These are phyloP conservation scores for Suillus cothurnatus DNA, from an alignment of 768 basidiomycete genomes.

Conservation along the genomic window DNA sequence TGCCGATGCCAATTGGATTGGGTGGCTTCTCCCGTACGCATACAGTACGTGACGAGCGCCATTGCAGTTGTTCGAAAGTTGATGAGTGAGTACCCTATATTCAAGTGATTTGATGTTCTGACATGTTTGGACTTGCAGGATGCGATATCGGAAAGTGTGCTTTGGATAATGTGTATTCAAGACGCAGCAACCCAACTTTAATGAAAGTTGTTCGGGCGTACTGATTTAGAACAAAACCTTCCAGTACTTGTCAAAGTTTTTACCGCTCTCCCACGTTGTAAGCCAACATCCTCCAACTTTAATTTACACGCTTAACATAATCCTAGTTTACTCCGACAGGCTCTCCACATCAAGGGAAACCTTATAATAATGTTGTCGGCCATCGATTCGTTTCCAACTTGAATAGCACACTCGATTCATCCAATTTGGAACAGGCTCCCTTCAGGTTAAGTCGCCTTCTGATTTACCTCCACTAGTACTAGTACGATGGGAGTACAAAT, in stretches of 20 bases:
- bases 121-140: neutral
- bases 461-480: neutral
- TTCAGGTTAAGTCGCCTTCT: neutral
- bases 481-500: neutral
- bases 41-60: neutral
- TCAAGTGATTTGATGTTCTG: neutral
- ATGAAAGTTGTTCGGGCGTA: neutral
- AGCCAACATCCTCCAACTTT: neutral
- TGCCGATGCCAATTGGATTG: neutral
- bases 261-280: neutral
- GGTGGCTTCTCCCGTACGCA: neutral
- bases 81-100: neutral
- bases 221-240: neutral
- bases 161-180: neutral
- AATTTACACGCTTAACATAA: neutral
- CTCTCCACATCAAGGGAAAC: neutral
- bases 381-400: neutral
- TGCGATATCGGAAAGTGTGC: neutral
- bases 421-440: neutral
- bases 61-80: neutral
- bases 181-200: neutral
- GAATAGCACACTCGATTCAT: neutral
- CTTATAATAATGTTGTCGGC: neutral
- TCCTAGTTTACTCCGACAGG: neutral
- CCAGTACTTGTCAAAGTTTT: neutral